Evolutionary conservation across 2,329 filamentous ascomycete species (phyloP).

Genomic region (Keithomyces neogunnii): DNA sequence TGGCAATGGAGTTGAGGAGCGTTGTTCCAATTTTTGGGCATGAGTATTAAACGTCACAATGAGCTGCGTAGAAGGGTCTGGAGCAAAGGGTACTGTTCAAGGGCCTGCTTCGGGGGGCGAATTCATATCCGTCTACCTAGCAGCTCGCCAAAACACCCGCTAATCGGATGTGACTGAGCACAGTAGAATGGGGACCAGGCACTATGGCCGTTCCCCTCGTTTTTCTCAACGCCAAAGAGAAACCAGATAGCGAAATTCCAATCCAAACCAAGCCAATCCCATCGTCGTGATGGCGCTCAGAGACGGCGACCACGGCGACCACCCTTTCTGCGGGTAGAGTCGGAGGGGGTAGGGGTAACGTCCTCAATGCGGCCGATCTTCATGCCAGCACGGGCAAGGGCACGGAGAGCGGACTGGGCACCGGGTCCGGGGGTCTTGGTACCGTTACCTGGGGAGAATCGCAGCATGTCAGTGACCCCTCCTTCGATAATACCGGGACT

Average conservation of each 20-base stretch:
- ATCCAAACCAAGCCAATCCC: conserved; percentile 22
- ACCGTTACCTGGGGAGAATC: conserved; percentile 63
- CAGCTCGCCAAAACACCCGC: conserved; percentile 17
- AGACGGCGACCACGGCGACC: conserved; percentile 99
- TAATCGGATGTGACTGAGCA: conserved; percentile 31
- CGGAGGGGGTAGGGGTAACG: conserved; percentile 97
- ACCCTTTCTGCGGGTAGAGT: conserved; percentile 99
- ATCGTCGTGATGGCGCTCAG: conserved; percentile 41
- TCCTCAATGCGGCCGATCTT: conserved; percentile 99
- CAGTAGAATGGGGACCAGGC: conserved; percentile 55
- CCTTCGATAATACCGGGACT: not conserved
- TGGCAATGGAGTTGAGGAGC: too few species aligned
- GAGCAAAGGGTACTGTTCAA: conserved; percentile 29
- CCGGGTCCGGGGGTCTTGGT: conserved; percentile 99
- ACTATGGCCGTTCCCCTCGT: conserved; percentile 62
- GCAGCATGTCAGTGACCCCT: not conserved
- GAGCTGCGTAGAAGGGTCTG: not conserved
- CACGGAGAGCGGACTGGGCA: conserved; percentile 97
- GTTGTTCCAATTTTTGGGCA: not conserved
- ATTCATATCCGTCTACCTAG: conserved; percentile 33
- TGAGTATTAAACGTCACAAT: not conserved
- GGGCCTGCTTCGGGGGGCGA: conserved; percentile 35
- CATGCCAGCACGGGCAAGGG: conserved; percentile 98
- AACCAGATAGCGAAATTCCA: conserved; percentile 38
- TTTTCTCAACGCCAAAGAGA: conserved; percentile 59